Percentiles rank a stretch among this genome's conserved stretches.
phyloP scores from a whole-genome alignment of 129 eudicot species.

The Ambrosia trifida region DNA sequence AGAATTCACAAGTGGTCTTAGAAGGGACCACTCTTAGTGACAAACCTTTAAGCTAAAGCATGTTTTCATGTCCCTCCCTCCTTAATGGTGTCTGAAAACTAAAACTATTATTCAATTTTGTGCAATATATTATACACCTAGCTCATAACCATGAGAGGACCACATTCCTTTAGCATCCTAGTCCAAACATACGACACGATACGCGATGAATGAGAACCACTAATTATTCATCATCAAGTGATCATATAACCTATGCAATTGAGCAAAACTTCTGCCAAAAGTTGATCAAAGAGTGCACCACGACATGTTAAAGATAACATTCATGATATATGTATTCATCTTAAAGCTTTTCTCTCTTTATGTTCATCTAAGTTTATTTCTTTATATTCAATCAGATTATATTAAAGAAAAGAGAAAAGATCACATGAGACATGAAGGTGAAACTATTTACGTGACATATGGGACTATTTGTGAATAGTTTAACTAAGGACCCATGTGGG shows the following conservation, averaged over 20 bases:
- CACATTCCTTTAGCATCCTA: conserved; percentile 23
- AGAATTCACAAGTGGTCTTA: conserved; percentile 24
- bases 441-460: not conserved
- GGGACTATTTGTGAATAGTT: conserved; percentile 7
- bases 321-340: not conserved
- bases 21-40: conserved; percentile 41
- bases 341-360: not conserved
- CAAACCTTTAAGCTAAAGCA: conserved; percentile 44
- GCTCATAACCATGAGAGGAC: conserved; percentile 28
- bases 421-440: not conserved
- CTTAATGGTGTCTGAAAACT: conserved; percentile 28
- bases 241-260: not conserved
- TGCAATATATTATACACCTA: conserved; percentile 18
- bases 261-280: not conserved
- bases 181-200: conserved; percentile 21
- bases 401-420: conserved; percentile 1
- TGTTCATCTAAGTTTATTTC: not conserved
- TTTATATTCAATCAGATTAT: not conserved
- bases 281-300: conserved; percentile 17
- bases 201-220: conserved; percentile 3
- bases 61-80: conserved; percentile 43
- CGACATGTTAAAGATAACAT: conserved; percentile 2
- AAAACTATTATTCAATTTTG: conserved; percentile 33
- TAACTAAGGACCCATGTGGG: conserved; percentile 22
- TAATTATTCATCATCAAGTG: not conserved